These are phyloP conservation scores for Eucalyptus regnans DNA, from an alignment of 345 rosid genomes.

Conservation along the genomic window DNA sequence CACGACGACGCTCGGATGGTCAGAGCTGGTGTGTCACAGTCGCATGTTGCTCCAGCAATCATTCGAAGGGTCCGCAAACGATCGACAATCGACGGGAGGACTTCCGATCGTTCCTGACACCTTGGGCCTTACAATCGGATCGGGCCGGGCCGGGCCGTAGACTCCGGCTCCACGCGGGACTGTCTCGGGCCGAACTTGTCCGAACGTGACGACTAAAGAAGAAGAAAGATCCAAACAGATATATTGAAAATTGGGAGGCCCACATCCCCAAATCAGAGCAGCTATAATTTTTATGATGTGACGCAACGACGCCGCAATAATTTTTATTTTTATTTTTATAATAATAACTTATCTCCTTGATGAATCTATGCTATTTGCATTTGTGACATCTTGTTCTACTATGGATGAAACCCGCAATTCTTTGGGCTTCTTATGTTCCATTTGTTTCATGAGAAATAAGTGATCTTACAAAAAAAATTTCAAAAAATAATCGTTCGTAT, in stretches of 20 bases:
- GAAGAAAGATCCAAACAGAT: not conserved
- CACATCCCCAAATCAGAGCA: not conserved
- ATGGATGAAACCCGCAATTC: not conserved
- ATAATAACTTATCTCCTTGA: too few species aligned
- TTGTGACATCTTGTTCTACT: not conserved
- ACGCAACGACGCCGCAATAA: too few species aligned
- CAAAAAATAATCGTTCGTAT: too few species aligned
- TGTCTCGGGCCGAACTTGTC: not conserved
- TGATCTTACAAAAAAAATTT: accelerated
- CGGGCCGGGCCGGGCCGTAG: not conserved
- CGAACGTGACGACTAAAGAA: not conserved
- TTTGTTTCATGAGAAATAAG: too few species aligned
- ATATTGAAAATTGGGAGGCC: not conserved
- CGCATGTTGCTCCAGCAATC: not conserved
- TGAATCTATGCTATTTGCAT: not conserved
- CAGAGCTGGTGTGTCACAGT: not conserved
- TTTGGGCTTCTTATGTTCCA: not conserved
- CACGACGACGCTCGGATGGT: not conserved
- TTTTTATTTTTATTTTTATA: too few species aligned
- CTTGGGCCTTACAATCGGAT: not conserved
- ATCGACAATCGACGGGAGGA: not conserved
- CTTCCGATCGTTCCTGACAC: not conserved
- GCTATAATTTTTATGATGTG: too few species aligned
- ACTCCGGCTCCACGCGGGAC: not conserved
- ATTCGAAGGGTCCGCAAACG: not conserved